phyloP scores from a whole-genome alignment of 2,329 filamentous ascomycete genomes.

The Ophiostoma triangulosporum region DNA sequence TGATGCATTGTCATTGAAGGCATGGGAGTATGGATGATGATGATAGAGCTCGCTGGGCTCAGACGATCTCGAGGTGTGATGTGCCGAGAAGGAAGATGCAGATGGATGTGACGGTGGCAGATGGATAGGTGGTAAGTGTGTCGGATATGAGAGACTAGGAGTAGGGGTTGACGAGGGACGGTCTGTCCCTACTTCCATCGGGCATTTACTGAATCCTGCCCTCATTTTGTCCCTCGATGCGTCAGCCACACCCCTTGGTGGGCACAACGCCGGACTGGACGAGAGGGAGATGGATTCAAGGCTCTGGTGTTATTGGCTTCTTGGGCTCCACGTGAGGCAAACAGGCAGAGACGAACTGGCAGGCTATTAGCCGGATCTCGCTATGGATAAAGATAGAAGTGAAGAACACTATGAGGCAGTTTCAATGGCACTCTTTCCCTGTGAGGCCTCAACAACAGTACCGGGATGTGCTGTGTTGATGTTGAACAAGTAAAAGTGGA shows the following conservation, averaged over 20 bases:
- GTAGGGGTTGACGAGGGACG: constrained; percentile 1
- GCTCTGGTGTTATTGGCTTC: background rate
- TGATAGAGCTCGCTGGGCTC: background rate
- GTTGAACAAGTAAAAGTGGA: background rate
- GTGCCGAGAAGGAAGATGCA: background rate
- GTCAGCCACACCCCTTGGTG: constrained; percentile 5
- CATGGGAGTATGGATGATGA: background rate
- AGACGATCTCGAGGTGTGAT: background rate
- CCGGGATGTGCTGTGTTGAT: background rate
- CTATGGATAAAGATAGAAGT: too few species aligned
- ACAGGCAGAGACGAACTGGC: too few species aligned
- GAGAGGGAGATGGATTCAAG: background rate
- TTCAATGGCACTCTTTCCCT: background rate
- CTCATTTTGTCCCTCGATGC: background rate
- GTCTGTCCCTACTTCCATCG: constrained; percentile 5
- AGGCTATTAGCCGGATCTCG: too few species aligned
- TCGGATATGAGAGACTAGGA: background rate
- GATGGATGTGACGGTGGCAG: background rate
- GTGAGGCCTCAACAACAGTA: too few species aligned
- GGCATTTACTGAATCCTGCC: constrained; percentile 1
- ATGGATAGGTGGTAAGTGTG: background rate
- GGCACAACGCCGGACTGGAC: constrained; percentile 1
- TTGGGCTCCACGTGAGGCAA: too few species aligned
- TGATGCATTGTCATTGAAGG: constrained; percentile 2
- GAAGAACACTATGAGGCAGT: too few species aligned